phyloP scores from a whole-genome alignment of 805 yeast species.

The Lipomyces sp. region DNA sequence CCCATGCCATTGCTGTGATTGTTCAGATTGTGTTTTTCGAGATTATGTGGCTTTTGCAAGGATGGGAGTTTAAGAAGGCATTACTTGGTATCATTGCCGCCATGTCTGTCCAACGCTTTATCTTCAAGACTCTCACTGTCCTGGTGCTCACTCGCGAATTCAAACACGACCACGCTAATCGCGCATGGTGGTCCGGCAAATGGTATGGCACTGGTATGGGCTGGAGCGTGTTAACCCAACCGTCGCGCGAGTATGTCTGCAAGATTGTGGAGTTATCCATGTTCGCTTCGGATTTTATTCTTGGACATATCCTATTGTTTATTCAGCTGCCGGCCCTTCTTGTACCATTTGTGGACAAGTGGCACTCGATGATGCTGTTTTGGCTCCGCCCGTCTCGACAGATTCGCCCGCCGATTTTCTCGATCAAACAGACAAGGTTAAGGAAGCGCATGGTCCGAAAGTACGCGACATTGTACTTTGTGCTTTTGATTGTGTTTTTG shows the following conservation, averaged over 20 bases:
- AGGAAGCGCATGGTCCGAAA: slow-evolving; percentile 97
- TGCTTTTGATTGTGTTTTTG: slow-evolving; percentile 69
- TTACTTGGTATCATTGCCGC: slow-evolving; percentile 83
- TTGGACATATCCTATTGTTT: slow-evolving; percentile 89
- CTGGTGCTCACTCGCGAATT: slow-evolving; percentile 89
- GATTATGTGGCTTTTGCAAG: slow-evolving; percentile 96
- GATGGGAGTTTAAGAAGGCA: slow-evolving; percentile 86
- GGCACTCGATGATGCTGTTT: slow-evolving; percentile 98
- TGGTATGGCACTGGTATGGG: slow-evolving; percentile 97
- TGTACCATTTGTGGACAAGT: slow-evolving; percentile 88
- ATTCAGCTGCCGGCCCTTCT: slow-evolving; percentile 84
- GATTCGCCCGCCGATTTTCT: slow-evolving; percentile 96
- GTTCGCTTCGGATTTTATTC: slow-evolving; percentile 93
- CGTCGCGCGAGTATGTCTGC: slow-evolving; percentile 91
- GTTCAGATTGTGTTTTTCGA: slow-evolving; percentile 86
- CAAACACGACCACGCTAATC: slow-evolving; percentile 91
- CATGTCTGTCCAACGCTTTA: slow-evolving; percentile 83
- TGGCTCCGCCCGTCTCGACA: slow-evolving; percentile 98
- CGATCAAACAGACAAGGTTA: slow-evolving; percentile 92
- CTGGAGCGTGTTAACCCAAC: slow-evolving; percentile 92
- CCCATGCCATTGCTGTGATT: slow-evolving; percentile 93
- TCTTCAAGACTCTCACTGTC: slow-evolving; percentile 83
- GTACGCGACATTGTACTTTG: slow-evolving; percentile 81
- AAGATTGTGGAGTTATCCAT: slow-evolving; percentile 92
- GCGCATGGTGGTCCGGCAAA: slow-evolving; percentile 99